phyloP scores from a whole-genome alignment of 192 early-diverging fungal genomes.

The Kappamyces sp. region DNA sequence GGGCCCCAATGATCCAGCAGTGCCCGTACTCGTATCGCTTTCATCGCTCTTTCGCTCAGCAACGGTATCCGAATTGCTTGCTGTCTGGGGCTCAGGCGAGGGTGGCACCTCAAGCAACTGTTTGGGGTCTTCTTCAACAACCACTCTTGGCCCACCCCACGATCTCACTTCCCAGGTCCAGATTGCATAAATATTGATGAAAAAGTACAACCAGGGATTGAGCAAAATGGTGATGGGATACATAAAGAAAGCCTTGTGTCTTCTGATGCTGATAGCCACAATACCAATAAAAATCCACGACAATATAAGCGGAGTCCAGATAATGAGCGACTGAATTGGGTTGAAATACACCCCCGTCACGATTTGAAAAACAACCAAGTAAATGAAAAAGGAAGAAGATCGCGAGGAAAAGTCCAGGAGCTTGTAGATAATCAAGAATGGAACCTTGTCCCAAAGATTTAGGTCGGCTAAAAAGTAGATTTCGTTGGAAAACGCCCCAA shows the following conservation, averaged over 20 bases:
- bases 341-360: slow-evolving; percentile 8
- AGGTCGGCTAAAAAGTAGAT: slow-evolving; percentile 17
- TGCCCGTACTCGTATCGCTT: no score
- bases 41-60: no score
- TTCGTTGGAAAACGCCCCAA: slow-evolving; percentile 32
- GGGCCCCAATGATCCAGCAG: no score
- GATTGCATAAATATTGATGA: slow-evolving; percentile 18
- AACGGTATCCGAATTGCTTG: no score
- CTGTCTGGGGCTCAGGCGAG: no score
- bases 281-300: slow-evolving; percentile 10
- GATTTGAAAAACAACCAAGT: slow-evolving; percentile 10
- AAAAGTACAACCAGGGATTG: slow-evolving; percentile 14
- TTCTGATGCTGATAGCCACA: slow-evolving; percentile 9
- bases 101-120: no score
- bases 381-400: slow-evolving; percentile 13
- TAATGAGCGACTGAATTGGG: neutral
- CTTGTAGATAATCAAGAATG: slow-evolving; percentile 24
- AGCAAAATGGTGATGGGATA: slow-evolving; percentile 14
- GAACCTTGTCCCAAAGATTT: slow-evolving; percentile 15
- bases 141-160: slow-evolving; percentile 16
- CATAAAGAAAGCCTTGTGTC: slow-evolving; percentile 17
- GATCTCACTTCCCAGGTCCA: slow-evolving; percentile 13
- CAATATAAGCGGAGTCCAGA: slow-evolving; percentile 8
- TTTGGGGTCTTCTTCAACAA: no score
- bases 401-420: slow-evolving; percentile 16